phyloP scores from a whole-genome alignment of 2,329 filamentous ascomycete species.

The Dactylonectria macrodidyma region DNA sequence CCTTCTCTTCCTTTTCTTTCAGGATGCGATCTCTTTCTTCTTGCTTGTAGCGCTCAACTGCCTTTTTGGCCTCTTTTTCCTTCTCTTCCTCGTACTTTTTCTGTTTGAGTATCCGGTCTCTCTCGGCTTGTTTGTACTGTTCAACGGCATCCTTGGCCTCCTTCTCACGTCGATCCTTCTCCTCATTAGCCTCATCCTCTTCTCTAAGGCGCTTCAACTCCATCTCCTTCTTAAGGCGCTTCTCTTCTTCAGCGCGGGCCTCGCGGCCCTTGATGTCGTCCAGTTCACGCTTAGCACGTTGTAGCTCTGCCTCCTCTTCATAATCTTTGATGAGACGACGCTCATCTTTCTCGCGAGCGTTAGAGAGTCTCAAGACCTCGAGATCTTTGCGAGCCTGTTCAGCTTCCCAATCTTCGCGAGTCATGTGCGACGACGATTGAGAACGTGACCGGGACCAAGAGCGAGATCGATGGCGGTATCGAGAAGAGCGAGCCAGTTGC shows the following conservation, averaged over 20 bases:
- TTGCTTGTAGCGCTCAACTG: slow-evolving; percentile 66
- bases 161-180: slow-evolving; percentile 57
- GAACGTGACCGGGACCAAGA: slow-evolving; percentile 50
- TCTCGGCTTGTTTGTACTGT: slow-evolving; percentile 64
- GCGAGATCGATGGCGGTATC: slow-evolving; percentile 47
- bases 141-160: slow-evolving; percentile 67
- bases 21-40: slow-evolving; percentile 61
- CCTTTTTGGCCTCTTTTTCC: slow-evolving; percentile 66
- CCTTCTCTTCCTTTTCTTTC: slow-evolving; percentile 64
- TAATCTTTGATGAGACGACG: slow-evolving; percentile 57
- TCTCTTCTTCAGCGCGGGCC: slow-evolving; percentile 64
- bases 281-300: slow-evolving; percentile 64
- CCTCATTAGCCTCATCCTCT: slow-evolving; percentile 56
- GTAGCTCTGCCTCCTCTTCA: slow-evolving; percentile 64
- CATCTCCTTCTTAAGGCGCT: slow-evolving; percentile 67
- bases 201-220: slow-evolving; percentile 66
- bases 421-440: slow-evolving; percentile 56
- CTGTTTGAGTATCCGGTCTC: slow-evolving; percentile 60
- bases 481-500: slow-evolving; percentile 46
- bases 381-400: slow-evolving; percentile 44
- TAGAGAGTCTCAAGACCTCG: slow-evolving; percentile 37
- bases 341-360: slow-evolving; percentile 54
- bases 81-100: slow-evolving; percentile 63
- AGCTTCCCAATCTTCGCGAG: slow-evolving; percentile 60
- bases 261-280: slow-evolving; percentile 62